Percentiles rank a stretch among this genome's conserved stretches.
Conservation (phyloP, 2,329 filamentous ascomycete genomes). For the Pochonia chlamydosporia region DNA sequence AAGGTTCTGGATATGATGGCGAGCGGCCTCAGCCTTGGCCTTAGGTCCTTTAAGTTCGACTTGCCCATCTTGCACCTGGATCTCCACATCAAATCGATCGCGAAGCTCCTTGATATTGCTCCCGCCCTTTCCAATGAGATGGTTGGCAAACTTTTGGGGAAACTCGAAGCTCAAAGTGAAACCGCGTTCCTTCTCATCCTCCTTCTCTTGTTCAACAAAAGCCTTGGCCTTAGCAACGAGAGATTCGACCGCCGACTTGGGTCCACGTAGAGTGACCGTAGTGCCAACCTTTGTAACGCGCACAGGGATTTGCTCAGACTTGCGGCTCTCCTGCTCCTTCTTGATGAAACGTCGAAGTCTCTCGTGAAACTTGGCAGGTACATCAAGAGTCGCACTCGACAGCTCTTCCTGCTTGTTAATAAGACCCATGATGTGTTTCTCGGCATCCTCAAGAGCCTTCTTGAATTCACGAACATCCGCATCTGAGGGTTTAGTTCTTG, state of each 20-base stretch:
- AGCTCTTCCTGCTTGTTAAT: conserved; percentile 55
- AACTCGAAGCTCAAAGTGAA: conserved; percentile 86
- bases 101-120: conserved; percentile 61
- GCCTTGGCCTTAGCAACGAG: conserved; percentile 67
- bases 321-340: conserved; percentile 53
- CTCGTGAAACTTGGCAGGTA: conserved; percentile 58
- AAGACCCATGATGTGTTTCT: conserved; percentile 50
- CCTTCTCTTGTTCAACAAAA: conserved; percentile 82
- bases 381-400: conserved; percentile 45
- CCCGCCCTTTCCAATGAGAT: conserved; percentile 65
- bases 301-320: conserved; percentile 53
- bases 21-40: conserved; percentile 85
- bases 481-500: conserved; percentile 46
- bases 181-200: conserved; percentile 89
- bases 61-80: conserved; percentile 90
- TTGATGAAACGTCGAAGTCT: conserved; percentile 59
- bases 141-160: conserved; percentile 89
- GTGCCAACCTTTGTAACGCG: conserved; percentile 54
- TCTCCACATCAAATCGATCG: conserved; percentile 63
- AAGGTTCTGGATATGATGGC: conserved; percentile 72
- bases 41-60: conserved; percentile 94
- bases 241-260: conserved; percentile 63
- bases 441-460: conserved; percentile 49
- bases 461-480: conserved; percentile 48
- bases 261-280: conserved; percentile 70